A percentile compares a stretch with the other conserved stretches of the same genome.
Evolutionary conservation across 164 flowering plant species (phyloP).

Genomic region (Chimonanthus praecox): DNA sequence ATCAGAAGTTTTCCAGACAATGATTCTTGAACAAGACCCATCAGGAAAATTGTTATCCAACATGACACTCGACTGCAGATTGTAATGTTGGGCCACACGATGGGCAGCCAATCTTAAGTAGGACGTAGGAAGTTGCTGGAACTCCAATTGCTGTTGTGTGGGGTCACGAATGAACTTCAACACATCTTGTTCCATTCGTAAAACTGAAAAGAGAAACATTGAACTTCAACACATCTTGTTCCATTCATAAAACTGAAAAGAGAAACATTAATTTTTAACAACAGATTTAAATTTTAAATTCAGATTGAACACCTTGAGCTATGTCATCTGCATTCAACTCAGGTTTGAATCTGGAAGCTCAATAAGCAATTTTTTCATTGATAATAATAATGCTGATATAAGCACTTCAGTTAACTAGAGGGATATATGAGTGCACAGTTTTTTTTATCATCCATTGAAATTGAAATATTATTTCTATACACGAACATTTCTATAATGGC

Average conservation of each 20-base stretch:
- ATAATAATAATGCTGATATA: too few relatives aligned
- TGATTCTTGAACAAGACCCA: slow-evolving; percentile 77
- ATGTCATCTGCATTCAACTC: too few relatives aligned
- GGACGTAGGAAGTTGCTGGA: slow-evolving; percentile 92
- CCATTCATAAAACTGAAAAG: slow-evolving; percentile 78
- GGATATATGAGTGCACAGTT: too few relatives aligned
- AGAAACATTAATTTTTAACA: too few relatives aligned
- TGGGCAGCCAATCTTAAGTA: slow-evolving; percentile 94
- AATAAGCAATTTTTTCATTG: too few relatives aligned
- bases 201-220: slow-evolving; percentile 38
- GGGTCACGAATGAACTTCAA: slow-evolving; percentile 87
- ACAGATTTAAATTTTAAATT: too few relatives aligned
- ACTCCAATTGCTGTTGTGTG: slow-evolving; percentile 72
- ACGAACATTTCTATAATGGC: too few relatives aligned
- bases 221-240: slow-evolving; percentile 91
- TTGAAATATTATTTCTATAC: too few relatives aligned
- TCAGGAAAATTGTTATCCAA: slow-evolving; percentile 66
- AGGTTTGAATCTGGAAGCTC: too few relatives aligned
- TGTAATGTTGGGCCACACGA: slow-evolving; percentile 95
- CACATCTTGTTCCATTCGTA: slow-evolving; percentile 94
- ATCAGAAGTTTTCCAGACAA: slow-evolving; percentile 75
- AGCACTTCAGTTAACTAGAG: too few relatives aligned
- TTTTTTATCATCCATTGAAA: too few relatives aligned
- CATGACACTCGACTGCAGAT: slow-evolving; percentile 81
- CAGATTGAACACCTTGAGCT: too few relatives aligned